phyloP scores from a whole-genome alignment of 441 rosid genomes.

The Sinapis alba region DNA sequence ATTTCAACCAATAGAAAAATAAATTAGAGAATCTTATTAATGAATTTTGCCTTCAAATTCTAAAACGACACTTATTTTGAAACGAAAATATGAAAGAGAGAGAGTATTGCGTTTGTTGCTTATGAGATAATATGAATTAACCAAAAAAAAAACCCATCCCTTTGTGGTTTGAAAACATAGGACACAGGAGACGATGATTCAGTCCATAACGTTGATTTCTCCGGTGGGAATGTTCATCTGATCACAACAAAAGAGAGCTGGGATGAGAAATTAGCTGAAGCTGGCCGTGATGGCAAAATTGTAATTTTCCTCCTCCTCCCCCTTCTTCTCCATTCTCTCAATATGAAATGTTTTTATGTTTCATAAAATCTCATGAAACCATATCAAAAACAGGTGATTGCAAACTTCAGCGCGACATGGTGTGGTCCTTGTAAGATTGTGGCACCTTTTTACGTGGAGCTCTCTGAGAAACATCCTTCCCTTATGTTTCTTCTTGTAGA shows the following conservation, averaged over 20 bases:
- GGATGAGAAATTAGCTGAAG: conserved; percentile 87
- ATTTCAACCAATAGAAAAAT: too few species aligned
- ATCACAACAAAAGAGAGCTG: conserved; percentile 71
- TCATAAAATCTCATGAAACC: not conserved
- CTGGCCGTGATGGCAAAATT: conserved; percentile 67
- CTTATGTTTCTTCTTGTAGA: conserved; percentile 85
- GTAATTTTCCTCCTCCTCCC: conserved; percentile 43
- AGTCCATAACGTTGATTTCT: conserved; percentile 57
- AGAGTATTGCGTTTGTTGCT: not conserved
- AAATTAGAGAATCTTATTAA: too few species aligned
- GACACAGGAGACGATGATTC: conserved; percentile 43
- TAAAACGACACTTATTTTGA: too few species aligned
- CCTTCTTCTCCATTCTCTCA: not conserved
- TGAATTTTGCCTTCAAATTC: too few species aligned
- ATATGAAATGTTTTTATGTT: not conserved
- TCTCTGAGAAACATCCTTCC: conserved; percentile 80
- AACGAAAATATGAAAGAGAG: too few species aligned
- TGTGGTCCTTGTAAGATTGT: conserved; percentile 94
- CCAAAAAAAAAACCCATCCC: not conserved
- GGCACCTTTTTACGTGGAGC: conserved; percentile 74
- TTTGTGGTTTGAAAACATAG: conserved; percentile 42
- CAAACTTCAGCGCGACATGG: conserved; percentile 97
- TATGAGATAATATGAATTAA: not conserved
- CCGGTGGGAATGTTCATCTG: conserved; percentile 69
- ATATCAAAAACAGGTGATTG: conserved; percentile 63